These are phyloP conservation scores for Rhypophila decipiens DNA, from an alignment of 495 filamentous ascomycete genomes.

Conservation along the genomic window DNA sequence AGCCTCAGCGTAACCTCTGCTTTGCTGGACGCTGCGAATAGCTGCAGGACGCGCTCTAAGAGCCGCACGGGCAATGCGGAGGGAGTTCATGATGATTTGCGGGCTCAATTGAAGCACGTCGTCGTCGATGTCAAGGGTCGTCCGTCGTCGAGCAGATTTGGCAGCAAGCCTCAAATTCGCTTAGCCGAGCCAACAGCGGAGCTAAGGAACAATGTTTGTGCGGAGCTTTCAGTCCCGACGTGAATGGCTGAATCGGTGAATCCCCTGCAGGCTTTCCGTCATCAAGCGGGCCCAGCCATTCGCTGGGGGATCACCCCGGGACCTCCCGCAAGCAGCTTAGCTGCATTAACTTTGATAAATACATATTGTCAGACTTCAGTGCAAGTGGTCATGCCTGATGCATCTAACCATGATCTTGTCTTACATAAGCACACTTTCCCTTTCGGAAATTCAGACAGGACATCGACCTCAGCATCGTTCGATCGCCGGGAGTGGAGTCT, in stretches of 20 bases:
- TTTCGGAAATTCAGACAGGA: no score
- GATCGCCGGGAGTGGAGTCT: no score
- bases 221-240: conserved; percentile 1
- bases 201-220: conserved; percentile 28
- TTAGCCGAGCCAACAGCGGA: conserved; percentile 29
- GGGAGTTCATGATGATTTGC: conserved; percentile 72
- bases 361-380: no score
- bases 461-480: no score
- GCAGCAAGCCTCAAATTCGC: conserved; percentile 28
- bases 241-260: no score
- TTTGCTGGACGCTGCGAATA: conserved; percentile 63
- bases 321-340: no score
- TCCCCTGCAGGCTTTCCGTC: not conserved
- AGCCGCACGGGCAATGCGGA: conserved; percentile 83
- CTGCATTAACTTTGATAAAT: no score
- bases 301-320: no score
- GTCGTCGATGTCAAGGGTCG: conserved; percentile 26
- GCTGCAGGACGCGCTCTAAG: conserved; percentile 68
- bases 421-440: no score
- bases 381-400: no score
- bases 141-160: conserved; percentile 34
- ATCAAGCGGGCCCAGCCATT: not conserved
- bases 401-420: no score
- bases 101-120: conserved; percentile 42
- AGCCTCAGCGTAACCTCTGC: conserved; percentile 90